Conservation (phyloP, 2,329 filamentous ascomycete species). For the Clonostachys byssicola region DNA sequence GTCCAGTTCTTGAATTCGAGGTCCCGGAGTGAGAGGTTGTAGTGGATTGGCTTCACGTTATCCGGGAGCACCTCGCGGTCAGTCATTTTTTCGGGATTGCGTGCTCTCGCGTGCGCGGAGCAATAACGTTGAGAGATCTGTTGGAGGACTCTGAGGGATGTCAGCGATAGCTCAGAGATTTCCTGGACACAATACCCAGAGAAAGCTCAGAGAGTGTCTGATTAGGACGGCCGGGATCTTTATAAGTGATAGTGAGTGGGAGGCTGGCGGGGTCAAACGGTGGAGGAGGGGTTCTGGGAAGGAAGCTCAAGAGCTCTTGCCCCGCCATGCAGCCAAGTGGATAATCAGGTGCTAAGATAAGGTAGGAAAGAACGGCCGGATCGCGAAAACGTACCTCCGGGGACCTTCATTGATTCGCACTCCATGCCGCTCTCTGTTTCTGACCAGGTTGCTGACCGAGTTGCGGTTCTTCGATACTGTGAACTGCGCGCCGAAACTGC, state of each 20-base stretch:
- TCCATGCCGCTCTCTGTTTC: background rate
- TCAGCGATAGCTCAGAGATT: background rate
- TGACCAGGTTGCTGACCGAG: background rate
- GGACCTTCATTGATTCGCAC: too few relatives aligned
- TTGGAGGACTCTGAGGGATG: conserved; percentile 13
- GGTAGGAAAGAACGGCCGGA: too few relatives aligned
- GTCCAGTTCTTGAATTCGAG: conserved; percentile 71
- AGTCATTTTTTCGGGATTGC: conserved; percentile 35
- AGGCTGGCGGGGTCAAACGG: background rate
- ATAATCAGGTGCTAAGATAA: too few relatives aligned
- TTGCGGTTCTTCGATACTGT: background rate
- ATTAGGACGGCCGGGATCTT: background rate
- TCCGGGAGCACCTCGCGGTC: conserved; percentile 61
- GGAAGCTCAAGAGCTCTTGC: background rate
- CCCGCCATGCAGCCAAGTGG: too few relatives aligned
- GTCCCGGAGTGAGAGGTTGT: conserved; percentile 76
- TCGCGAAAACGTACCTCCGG: too few relatives aligned
- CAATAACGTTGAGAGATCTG: conserved; percentile 21
- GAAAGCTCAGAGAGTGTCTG: background rate
- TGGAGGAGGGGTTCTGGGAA: background rate
- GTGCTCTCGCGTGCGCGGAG: conserved; percentile 27
- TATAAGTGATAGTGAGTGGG: background rate
- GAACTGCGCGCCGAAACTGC: conserved; percentile 5
- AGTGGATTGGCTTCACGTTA: conserved; percentile 77
- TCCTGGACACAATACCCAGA: background rate